Evolutionary conservation across 177 flowering plant species (phyloP), one percentile per base, ranked within the genome.

Genomic region (Vitis hybrid): DNA sequence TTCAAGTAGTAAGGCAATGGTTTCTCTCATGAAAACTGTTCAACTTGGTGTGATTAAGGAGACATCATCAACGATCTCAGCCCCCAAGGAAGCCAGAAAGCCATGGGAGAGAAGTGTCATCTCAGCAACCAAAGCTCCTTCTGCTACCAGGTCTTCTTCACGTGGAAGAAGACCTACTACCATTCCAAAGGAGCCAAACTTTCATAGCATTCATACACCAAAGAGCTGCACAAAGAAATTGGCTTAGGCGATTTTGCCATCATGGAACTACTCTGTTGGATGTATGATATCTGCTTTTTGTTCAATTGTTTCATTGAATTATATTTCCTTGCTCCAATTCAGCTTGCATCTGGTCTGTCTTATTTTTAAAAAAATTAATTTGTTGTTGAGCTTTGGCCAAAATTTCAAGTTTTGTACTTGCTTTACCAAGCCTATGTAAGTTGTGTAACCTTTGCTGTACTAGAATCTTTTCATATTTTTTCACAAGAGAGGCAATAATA

Each of bases 101-200:
- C 61, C 66, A 15, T 54, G 48, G 12, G 74, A 64, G 8, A 48
- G 12, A 14, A 67, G 70, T 51, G 63, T 65, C 41, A 21, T 60
- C 12, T 59, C 52, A 46, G 58, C 69, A 10, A 70, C 56, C 32
- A 64, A 61, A 54, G 9, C 58, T 52, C 13, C 65, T 56, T n/a
- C 58, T 63, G 58, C 67, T 32, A 56, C 77, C 14, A 67, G 82
- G 72, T 58, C 79, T 48, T 56, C 67, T 4, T 81, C 86, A 49
- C 67, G 69, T 17, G 83, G 81, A 70, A 84, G 73, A 75, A 82
- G 79, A 64, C 82, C 80, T 8, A 12, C 73, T 58, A 86, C 90
- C 17, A 65, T 85, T 68, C 84, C 87, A 50, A 85, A 67, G 82
- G 92, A 87, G 59, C 91, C 93, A 66, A 77, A 78, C 17, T 89